Evolutionary conservation across 352 stramenopile species (phyloP).

Genomic region (Pythium oligandrum): DNA sequence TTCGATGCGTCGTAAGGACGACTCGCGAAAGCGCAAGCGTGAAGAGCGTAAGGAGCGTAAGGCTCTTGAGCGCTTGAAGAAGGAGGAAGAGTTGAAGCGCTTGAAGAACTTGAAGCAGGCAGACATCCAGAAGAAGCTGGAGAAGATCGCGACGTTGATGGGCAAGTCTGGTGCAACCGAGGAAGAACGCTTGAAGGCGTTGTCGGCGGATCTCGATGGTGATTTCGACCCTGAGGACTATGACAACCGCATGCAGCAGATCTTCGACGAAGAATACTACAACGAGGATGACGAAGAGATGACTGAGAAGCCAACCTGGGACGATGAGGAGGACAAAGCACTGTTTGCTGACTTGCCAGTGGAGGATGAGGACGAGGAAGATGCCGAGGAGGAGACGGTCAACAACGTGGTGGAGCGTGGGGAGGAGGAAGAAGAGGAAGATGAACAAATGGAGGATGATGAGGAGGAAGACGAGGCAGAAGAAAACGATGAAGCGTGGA

Average conservation of each 20-base stretch:
- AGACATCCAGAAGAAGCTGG: slow-evolving; percentile 93
- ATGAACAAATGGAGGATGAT: slow-evolving; percentile 24
- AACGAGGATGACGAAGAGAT: slow-evolving; percentile 66
- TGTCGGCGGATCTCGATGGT: slow-evolving; percentile 82
- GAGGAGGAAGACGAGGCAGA: slow-evolving; percentile 49
- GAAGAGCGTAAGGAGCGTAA: slow-evolving; percentile 93
- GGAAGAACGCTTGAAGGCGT: slow-evolving; percentile 38
- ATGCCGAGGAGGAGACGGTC: slow-evolving; percentile 23
- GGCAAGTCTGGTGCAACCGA: slow-evolving; percentile 46
- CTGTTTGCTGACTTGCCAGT: slow-evolving; percentile 70
- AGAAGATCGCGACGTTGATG: slow-evolving; percentile 88
- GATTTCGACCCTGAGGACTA: slow-evolving; percentile 97
- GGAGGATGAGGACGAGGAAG: slow-evolving; percentile 60
- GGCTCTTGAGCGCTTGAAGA: slow-evolving; percentile 92
- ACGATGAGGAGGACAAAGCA: slow-evolving; percentile 81
- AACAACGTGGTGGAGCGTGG: slow-evolving; percentile 17
- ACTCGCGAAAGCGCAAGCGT: slow-evolving; percentile 94
- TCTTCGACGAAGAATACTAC: slow-evolving; percentile 99
- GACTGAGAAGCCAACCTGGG: slow-evolving; percentile 68
- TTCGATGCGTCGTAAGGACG: slow-evolving; percentile 94
- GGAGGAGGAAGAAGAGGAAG: slow-evolving; percentile 19
- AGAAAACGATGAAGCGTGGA: slow-evolving; percentile 32
- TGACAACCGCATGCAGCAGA: slow-evolving; percentile 93
- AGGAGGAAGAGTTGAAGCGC: slow-evolving; percentile 95
- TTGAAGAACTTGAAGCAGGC: slow-evolving; percentile 98